Conservation (phyloP, 371 early-diverging fungal species). For the Mortierella sp. region DNA sequence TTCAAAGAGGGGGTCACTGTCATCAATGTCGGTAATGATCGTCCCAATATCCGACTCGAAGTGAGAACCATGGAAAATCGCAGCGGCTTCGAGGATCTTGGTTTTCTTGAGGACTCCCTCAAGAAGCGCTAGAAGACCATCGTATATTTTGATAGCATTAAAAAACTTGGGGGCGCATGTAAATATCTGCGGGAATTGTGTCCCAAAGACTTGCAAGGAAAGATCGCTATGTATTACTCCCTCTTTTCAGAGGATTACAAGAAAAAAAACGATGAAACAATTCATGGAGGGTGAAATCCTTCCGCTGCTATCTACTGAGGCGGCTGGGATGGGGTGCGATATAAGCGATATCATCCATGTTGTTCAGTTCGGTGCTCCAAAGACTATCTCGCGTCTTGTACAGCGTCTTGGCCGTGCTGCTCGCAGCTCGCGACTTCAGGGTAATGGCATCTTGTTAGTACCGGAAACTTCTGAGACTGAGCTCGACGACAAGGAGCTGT, state of each 20-base stretch:
- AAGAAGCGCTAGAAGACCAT: slow-evolving; percentile 21
- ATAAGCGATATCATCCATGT: slow-evolving; percentile 24
- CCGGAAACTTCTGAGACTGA: neutral
- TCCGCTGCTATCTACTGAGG: slow-evolving; percentile 19
- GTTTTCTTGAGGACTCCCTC: slow-evolving; percentile 5
- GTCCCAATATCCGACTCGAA: slow-evolving; percentile 12
- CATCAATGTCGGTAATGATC: slow-evolving; percentile 30
- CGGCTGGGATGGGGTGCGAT: slow-evolving; percentile 35
- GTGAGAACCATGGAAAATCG: neutral
- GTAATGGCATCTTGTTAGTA: slow-evolving; percentile 8
- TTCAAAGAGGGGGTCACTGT: neutral
- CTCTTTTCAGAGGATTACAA: slow-evolving; percentile 3
- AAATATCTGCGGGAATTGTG: neutral
- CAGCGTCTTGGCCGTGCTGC: slow-evolving; percentile 30
- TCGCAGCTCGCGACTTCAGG: neutral
- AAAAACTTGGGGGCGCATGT: neutral
- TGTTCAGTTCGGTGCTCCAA: slow-evolving; percentile 24
- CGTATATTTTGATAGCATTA: slow-evolving; percentile 20
- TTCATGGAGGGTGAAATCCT: neutral
- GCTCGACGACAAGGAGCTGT: neutral
- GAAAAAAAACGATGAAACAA: neutral
- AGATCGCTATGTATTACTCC: slow-evolving; percentile 4
- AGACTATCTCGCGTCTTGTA: slow-evolving; percentile 6
- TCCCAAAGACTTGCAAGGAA: neutral
- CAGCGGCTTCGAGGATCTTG: neutral